Conservation (phyloP, 495 filamentous ascomycete species). For the Pseudoneurospora amorphoporcata region DNA sequence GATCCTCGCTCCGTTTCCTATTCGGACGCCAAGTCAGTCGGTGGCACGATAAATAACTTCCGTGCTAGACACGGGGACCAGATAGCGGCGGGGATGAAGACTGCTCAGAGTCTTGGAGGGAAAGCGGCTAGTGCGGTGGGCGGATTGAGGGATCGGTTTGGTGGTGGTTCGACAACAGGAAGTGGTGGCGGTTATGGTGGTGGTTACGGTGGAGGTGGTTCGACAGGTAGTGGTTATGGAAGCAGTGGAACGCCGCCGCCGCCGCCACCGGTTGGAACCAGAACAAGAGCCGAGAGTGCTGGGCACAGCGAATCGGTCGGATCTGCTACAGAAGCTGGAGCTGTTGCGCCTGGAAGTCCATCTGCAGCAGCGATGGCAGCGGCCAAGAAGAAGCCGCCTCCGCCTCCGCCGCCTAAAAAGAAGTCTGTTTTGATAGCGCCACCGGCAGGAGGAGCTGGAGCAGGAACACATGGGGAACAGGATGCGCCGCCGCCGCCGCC, state of each 20-base stretch:
- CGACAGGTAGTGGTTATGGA: not conserved
- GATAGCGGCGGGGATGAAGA: conserved; percentile 53
- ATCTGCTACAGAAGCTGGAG: not conserved
- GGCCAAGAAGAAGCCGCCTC: conserved; percentile 55
- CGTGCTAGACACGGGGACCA: conserved; percentile 64
- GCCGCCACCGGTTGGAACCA: not conserved
- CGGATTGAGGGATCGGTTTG: conserved; percentile 8
- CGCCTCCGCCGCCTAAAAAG: conserved; percentile 51
- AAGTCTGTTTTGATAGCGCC: conserved; percentile 5
- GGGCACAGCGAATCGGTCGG: not conserved
- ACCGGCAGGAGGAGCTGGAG: not conserved
- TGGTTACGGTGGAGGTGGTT: conserved; percentile 10
- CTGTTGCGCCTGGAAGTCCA: not conserved
- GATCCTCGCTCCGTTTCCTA: conserved; percentile 50
- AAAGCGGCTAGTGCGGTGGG: conserved; percentile 15
- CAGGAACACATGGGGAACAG: not conserved
- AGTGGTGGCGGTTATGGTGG: not conserved
- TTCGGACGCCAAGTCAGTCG: conserved; percentile 42
- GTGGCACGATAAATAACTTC: conserved; percentile 58
- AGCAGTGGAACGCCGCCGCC: not conserved
- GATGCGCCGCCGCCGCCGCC: conserved; percentile 30
- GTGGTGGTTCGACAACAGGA: conserved; percentile 1
- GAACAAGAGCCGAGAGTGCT: not conserved
- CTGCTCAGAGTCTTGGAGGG: conserved; percentile 45
- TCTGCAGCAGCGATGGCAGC: conserved; percentile 15